A percentile compares a stretch with the other conserved stretches of the same genome.
phyloP scores from a whole-genome alignment of 805 yeast species.

The Kockiozyma suomiensis region DNA sequence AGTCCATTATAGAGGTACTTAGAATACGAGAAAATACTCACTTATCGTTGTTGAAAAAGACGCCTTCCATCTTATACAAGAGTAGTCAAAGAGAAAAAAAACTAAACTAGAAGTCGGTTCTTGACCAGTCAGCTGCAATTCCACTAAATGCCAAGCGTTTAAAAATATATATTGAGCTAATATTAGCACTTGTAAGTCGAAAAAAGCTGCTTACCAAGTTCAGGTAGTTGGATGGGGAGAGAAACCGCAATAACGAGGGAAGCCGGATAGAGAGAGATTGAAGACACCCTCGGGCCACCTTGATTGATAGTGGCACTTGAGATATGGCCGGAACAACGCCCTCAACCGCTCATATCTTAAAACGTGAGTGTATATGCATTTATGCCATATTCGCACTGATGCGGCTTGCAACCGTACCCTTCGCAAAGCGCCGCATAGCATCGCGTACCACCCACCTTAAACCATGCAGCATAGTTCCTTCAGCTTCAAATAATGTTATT shows the following conservation, averaged over 20 bases:
- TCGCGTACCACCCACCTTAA: too few relatives aligned
- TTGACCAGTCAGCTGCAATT: too few relatives aligned
- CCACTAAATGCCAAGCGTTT: too few relatives aligned
- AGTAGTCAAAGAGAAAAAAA: neutral
- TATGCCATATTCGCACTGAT: too few relatives aligned
- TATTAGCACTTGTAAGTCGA: too few relatives aligned
- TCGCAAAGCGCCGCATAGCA: too few relatives aligned
- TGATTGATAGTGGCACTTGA: constrained; percentile 11
- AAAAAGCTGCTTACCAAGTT: neutral
- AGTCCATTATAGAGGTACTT: too few relatives aligned
- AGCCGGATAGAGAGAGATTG: neutral
- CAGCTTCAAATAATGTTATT: too few relatives aligned
- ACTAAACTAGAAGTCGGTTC: too few relatives aligned
- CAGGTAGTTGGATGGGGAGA: neutral
- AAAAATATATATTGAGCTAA: too few relatives aligned
- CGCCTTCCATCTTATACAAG: constrained; percentile 73
- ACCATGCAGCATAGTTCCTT: too few relatives aligned
- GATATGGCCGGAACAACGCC: constrained; percentile 9
- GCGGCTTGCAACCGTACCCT: too few relatives aligned
- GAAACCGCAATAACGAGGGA: neutral
- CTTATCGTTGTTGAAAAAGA: constrained; percentile 82
- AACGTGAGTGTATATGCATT: neutral
- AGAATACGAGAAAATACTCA: constrained; percentile 32
- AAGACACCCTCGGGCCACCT: constrained; percentile 16
- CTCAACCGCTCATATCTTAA: constrained; percentile 1